Conservation (phyloP, 140 eudicot species). For the Flaveria floridana region DNA sequence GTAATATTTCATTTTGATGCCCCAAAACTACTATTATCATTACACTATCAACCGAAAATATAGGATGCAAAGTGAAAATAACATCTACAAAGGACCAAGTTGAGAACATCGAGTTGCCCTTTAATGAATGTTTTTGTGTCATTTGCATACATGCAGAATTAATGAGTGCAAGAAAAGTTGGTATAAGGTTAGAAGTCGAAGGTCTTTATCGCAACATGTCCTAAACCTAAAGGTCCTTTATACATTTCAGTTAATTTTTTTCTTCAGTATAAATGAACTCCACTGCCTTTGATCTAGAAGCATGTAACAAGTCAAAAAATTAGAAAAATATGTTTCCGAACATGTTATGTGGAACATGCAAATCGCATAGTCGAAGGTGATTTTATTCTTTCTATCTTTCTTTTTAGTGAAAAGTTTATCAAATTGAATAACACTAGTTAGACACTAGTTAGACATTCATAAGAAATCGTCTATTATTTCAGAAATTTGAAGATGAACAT, state of each 20-base stretch:
- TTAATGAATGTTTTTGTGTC: neutral
- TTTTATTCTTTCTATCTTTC: neutral
- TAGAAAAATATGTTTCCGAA: slow-evolving; percentile 29
- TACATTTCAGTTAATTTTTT: slow-evolving; percentile 1
- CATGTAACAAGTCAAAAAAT: neutral
- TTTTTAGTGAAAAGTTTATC: neutral
- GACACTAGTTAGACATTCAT: neutral
- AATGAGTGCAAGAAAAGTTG: neutral
- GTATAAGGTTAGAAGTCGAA: neutral
- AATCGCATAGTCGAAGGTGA: slow-evolving; percentile 36
- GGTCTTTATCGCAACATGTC: slow-evolving; percentile 12
- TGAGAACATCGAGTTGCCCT: neutral
- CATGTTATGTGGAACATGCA: slow-evolving; percentile 38
- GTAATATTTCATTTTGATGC: too few relatives aligned
- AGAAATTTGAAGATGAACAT: slow-evolving; percentile 34
- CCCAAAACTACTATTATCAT: too few relatives aligned
- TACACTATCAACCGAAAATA: too few relatives aligned
- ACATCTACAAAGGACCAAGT: neutral
- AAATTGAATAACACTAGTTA: neutral
- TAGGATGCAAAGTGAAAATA: neutral
- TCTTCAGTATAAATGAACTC: slow-evolving; percentile 22
- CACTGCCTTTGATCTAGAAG: slow-evolving; percentile 16
- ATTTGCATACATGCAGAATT: neutral
- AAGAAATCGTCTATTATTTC: neutral
- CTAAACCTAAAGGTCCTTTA: slow-evolving; percentile 16